Evolutionary conservation across 257 asterid species (phyloP).

Genomic region (Lithospermum erythrorhizon): DNA sequence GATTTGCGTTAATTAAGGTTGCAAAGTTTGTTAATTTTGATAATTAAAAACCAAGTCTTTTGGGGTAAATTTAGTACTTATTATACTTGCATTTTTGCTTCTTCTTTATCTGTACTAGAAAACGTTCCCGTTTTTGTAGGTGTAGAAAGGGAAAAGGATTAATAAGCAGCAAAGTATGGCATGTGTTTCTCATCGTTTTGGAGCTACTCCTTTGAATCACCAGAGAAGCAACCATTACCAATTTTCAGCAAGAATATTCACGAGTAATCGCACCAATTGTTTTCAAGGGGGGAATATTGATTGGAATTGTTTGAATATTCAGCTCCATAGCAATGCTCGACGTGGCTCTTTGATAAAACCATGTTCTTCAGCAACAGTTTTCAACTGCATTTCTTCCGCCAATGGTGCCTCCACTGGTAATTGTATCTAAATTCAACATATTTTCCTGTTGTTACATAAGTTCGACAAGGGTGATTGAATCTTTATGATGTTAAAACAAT

Average conservation of each 20-base stretch:
- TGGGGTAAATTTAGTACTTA: no score
- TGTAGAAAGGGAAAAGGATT: no score
- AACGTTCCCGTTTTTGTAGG: no score
- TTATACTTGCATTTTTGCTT: no score
- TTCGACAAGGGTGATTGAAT: neutral
- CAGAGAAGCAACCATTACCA: conserved; percentile 1
- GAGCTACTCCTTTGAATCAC: conserved; percentile 14
- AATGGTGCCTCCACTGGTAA: conserved; percentile 22
- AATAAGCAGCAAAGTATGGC: conserved; percentile 16
- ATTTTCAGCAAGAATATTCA: conserved; percentile 17
- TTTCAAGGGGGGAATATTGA: conserved; percentile 16
- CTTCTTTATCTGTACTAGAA: no score
- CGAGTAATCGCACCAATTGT: conserved; percentile 6
- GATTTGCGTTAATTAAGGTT: no score
- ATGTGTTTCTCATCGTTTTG: conserved; percentile 13
- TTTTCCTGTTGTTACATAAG: neutral
- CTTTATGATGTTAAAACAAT: neutral
- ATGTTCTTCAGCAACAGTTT: conserved; percentile 14
- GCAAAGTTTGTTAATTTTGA: no score
- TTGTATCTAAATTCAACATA: neutral
- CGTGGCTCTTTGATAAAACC: conserved; percentile 10
- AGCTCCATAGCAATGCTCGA: conserved; percentile 13
- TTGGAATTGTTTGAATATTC: conserved; percentile 19
- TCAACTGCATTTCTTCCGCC: conserved; percentile 21
- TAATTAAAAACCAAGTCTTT: no score